phyloP scores from a whole-genome alignment of 1,284 basidiomycete genomes.

The Golubevia sp. region DNA sequence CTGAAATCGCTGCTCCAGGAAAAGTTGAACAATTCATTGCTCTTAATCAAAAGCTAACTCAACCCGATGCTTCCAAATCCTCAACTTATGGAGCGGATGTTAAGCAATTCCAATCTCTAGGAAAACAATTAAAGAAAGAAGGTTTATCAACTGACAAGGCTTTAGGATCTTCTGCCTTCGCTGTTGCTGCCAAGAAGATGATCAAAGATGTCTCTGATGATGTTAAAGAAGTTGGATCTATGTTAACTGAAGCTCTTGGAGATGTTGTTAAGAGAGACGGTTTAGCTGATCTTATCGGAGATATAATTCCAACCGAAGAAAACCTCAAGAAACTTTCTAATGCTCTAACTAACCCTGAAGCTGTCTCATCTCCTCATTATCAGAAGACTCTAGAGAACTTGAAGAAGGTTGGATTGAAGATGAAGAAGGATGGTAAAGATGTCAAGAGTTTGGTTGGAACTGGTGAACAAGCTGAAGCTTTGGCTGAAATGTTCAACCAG shows the following conservation, averaged over 20 bases:
- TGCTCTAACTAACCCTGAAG: neutral
- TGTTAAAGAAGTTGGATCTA: neutral
- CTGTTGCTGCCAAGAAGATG: neutral
- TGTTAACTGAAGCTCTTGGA: neutral
- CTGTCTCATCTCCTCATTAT: neutral
- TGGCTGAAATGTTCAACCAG: neutral
- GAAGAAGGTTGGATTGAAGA: neutral
- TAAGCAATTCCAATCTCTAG: neutral
- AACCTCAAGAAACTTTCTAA: neutral
- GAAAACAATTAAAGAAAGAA: neutral
- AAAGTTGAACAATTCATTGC: neutral
- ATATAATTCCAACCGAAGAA: neutral
- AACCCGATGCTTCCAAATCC: neutral
- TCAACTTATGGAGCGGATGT: neutral
- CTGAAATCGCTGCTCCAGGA: neutral
- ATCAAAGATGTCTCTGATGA: neutral
- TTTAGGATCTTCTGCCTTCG: neutral
- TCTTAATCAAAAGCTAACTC: neutral
- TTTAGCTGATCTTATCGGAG: neutral
- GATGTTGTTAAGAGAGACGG: neutral
- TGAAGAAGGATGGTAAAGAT: neutral
- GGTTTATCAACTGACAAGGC: neutral
- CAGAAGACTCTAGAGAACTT: neutral
- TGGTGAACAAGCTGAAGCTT: neutral
- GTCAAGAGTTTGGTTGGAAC: neutral